Evolutionary conservation across 148 eudicot species (phyloP), one percentile per base, ranked within the genome.

Genomic region (Silene conica): DNA sequence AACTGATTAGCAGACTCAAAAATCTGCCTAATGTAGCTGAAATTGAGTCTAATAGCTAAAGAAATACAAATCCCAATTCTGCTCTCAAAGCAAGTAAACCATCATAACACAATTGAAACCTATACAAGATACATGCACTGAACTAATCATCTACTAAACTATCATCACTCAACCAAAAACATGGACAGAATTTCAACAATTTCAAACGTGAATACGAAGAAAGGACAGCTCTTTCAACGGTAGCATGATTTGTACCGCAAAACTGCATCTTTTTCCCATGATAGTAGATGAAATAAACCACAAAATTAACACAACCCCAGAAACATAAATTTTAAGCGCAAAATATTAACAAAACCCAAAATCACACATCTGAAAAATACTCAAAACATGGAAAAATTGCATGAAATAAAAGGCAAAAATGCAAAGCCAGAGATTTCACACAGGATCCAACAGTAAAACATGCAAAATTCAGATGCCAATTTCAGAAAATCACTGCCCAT

Each of bases 361-460:
- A 59, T 64, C 16, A 14, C 25, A 59, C 19, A 21, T 21, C 63
- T 15, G 16, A n/a, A 19, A 59, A 21, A 20, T 59, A 59, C 45
- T 13, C 45, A 14, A 63, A 26, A 63, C 15, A 14, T 28, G 41
- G 1, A n/a, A 19, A 2, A 34, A 66, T 34, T 66, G 50, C 54
- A 10, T 4, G 8, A 19, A 67, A 48, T 23, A 58, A 43, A 38
- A 0, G 41, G 21, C 50, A 57, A 28, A 63, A 41, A 54, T 13
- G 22, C 31, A 46, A 46, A 11, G 16, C 8, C 41, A 19, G 66
- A 31, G 70, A 13, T 2, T 48, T 38, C 20, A 45, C 48, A 68
- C 70, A 79, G 15, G 74, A 79, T 54, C 58, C 52, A 73, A 62
- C 52, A 60, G 41, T 14, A 77, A 77, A 54, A 15, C 69, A 72